Evolutionary conservation across 176 grass and related monocot species (phyloP).

Genomic region (Aegilops sharonensis): DNA sequence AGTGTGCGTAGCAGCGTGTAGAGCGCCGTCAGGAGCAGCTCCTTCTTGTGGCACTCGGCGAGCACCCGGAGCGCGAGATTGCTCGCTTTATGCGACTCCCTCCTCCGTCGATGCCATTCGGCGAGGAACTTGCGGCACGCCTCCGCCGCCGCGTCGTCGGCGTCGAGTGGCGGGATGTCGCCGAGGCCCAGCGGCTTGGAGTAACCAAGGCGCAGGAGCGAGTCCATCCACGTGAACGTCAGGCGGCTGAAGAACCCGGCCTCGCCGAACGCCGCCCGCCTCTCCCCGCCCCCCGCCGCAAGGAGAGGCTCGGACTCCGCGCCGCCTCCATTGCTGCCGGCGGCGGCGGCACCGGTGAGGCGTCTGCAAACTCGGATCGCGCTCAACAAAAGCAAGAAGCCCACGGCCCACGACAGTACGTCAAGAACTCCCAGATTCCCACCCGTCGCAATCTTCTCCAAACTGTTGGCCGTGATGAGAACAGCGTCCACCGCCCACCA

Average conservation of each 20-base stretch:
- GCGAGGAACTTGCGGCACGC: constrained; percentile 47
- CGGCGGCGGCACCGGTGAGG: neutral
- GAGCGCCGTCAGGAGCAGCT: constrained; percentile 57
- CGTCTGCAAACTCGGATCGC: constrained; percentile 12
- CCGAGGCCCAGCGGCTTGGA: constrained; percentile 55
- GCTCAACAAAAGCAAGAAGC: constrained; percentile 42
- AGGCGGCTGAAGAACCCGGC: constrained; percentile 57
- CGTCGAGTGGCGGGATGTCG: constrained; percentile 62
- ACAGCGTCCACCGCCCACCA: constrained; percentile 54
- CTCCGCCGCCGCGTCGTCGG: constrained; percentile 60
- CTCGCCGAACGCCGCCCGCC: constrained; percentile 30
- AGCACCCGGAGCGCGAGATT: constrained; percentile 62
- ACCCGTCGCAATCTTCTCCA: constrained; percentile 31
- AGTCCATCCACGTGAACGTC: constrained; percentile 71
- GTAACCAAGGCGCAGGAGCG: constrained; percentile 59
- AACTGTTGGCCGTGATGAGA: constrained; percentile 39
- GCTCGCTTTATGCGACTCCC: constrained; percentile 6
- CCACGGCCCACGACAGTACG: constrained; percentile 36
- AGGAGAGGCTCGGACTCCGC: constrained; percentile 46
- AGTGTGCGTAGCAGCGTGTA: constrained; percentile 70
- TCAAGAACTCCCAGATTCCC: constrained; percentile 36
- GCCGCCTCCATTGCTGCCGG: neutral
- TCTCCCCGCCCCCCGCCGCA: neutral
- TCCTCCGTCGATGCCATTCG: constrained; percentile 43
- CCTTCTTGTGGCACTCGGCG: constrained; percentile 54